Percentiles rank a stretch among this genome's conserved stretches.
These are phyloP conservation scores for Epichloe baconii DNA, from an alignment of 2,329 filamentous ascomycete genomes.

Conservation along the genomic window DNA sequence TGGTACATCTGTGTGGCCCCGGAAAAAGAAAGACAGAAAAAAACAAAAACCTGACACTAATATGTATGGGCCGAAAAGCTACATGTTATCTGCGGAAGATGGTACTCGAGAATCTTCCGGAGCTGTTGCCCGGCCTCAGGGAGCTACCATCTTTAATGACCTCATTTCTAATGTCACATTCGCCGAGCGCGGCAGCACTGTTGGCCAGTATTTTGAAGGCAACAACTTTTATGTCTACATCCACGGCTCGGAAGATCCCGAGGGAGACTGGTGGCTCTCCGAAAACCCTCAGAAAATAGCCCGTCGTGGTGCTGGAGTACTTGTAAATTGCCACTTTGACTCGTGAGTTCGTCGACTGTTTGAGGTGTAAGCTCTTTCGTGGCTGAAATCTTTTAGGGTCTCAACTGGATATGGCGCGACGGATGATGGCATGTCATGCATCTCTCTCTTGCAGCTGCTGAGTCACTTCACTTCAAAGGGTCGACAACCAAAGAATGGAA, in stretches of 20 bases:
- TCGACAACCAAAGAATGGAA: constrained; percentile 62
- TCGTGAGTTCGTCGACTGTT: constrained; percentile 27
- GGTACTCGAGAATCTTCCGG: not conserved
- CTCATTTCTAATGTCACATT: constrained; percentile 65
- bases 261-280: constrained; percentile 59
- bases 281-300: constrained; percentile 27
- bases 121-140: constrained; percentile 7
- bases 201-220: constrained; percentile 73
- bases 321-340: constrained; percentile 93
- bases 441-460: constrained; percentile 74
- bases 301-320: constrained; percentile 57
- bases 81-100: not conserved
- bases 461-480: constrained; percentile 67
- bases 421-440: constrained; percentile 82
- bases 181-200: constrained; percentile 8
- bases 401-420: constrained; percentile 87
- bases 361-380: not conserved
- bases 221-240: constrained; percentile 90
- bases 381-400: constrained; percentile 41
- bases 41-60: not conserved
- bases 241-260: constrained; percentile 62
- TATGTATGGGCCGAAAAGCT: not conserved
- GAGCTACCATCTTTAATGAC: constrained; percentile 66
- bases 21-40: not conserved
- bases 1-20: not conserved